Base-by-base conservation (phyloP, 257 asterid species). In the Thymus mandschuricus region DNA sequence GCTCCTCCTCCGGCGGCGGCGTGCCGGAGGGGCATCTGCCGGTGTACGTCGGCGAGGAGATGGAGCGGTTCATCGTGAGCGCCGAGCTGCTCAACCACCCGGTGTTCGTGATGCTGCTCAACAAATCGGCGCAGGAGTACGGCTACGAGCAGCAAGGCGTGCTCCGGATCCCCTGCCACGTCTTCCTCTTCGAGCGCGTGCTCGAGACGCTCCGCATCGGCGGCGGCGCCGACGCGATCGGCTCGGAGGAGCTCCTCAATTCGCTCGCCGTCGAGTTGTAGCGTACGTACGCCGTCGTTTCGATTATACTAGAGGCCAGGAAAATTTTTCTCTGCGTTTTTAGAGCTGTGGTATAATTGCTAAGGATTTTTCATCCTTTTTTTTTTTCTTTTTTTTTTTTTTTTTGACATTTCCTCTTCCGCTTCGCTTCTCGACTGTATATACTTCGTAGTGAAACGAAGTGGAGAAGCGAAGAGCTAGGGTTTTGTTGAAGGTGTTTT, bases 1-100 rank as follows among this genome's bases (percentile, higher is more conserved):
- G 74, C 48, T 62, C 74, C 21, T 21, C 21, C 21, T 21, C 21
- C 21, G 21, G 21, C 56, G 78, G 81, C 33, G 82, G 80, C 6
- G 96, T 92, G 30, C 98, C 98, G 43, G 84, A 92, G 71, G 98
- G 98, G 0, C 96, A 92, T 70, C 79, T 92, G 8, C 98, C 98
- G 46, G 96, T 92, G 3, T 92, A 82, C 85, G 98, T 92, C n/a
- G 98, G 98, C 2, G 96, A 92, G 58, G 96, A 92, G 73, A 86
- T 89, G 96, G 96, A 92, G 86, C 77, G 98, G 46, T 92, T 92
- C 68, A 81, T 92, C 1, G 98, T 92, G 12, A 86, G 91, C 72
- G 96, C 98, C 1, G 96, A 89, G 68, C 60, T 89, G 50, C 65
- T 92, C 75, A 86, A 92, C 33, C 98, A 92, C 78, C 98, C 97